Base-by-base conservation (phyloP, 805 yeast genomes). In the Candida sonorensis region DNA sequence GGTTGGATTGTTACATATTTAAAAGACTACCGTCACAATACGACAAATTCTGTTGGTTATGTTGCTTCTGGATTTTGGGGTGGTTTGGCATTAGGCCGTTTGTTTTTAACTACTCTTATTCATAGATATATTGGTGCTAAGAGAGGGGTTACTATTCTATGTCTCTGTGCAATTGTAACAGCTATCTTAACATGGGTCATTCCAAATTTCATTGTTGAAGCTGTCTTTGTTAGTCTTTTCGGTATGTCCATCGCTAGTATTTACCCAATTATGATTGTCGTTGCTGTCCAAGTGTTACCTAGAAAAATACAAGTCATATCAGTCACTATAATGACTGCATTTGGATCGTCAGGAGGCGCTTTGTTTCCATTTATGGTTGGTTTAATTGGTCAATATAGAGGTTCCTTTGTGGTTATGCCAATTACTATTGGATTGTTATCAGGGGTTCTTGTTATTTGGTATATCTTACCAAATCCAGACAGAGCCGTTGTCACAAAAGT, bases 21-120 rank as follows among this genome's bases (percentile, higher is more conserved):
- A 34, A 60, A 75, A 26, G 69, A 66, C 17, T 69, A 75, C 32
- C 67, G 81, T 36, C 55, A 64, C 11, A 75, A 75, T 12, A 57
- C 62, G 30, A 59, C 59, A 20, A 44, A 59, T 1, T 50, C 59
- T 14, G 70, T 75, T 48, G 81, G 86, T 7, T 77, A 72, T 45
- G 74, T 78, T 10, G 75, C 81, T 0, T 69, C 85, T 5, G 79
- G 83, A 11, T 80, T 69, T 48, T 81, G 87, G 87, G 67, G 69
- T 16, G 90, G 90, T 0, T 51, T 81, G 14, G 76, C 87, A 0
- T 38, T 68, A 11, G 90, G 90, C 0, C 59, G 90, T 38, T 53
- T 81, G 27, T 40, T 62, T 4, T 54, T 81, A 7, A 70, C 75
- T 0, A 53, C 63, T 13, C 41, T 50, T 1, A 43, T 66, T 10